A percentile compares a stretch with the other conserved stretches of the same genome.
Evolutionary conservation across 331 rosid species (phyloP).

Genomic region (Quercus lobata): DNA sequence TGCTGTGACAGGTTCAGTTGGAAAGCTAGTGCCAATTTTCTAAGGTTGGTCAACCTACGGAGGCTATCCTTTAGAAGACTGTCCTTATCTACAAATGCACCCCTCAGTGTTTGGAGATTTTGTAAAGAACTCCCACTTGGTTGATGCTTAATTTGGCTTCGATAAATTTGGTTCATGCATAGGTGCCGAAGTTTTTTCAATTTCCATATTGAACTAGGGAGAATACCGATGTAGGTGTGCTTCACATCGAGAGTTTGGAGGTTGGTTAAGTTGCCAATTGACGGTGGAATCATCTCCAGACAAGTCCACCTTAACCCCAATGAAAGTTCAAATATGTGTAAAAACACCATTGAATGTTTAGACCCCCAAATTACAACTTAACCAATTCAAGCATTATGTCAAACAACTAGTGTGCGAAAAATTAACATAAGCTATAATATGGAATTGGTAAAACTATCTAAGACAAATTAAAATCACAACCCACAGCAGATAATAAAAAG

Average conservation of each 20-base stretch:
- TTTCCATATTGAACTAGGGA: slow-evolving; percentile 39
- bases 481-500: too few relatives aligned
- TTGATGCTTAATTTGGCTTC: slow-evolving; percentile 1
- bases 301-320: slow-evolving; percentile 42
- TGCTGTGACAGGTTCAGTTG: slow-evolving; percentile 6
- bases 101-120: slow-evolving; percentile 26
- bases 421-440: too few relatives aligned
- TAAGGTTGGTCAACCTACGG: slow-evolving; percentile 21
- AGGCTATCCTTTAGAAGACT: slow-evolving; percentile 17
- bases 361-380: too few relatives aligned
- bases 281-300: slow-evolving; percentile 23
- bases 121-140: slow-evolving; percentile 5
- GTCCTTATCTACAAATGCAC: slow-evolving; percentile 21
- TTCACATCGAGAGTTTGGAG: slow-evolving; percentile 4
- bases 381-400: too few relatives aligned
- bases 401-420: too few relatives aligned
- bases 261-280: slow-evolving; percentile 19
- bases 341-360: too few relatives aligned
- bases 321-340: too few relatives aligned
- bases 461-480: too few relatives aligned
- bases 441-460: too few relatives aligned
- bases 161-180: slow-evolving; percentile 22
- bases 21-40: slow-evolving; percentile 30
- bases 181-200: slow-evolving; percentile 27
- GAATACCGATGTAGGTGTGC: slow-evolving; percentile 17